A percentile compares a stretch with the other conserved stretches of the same genome.
Conservation (phyloP, 2,329 filamentous ascomycete species). For the Capronia americana region DNA sequence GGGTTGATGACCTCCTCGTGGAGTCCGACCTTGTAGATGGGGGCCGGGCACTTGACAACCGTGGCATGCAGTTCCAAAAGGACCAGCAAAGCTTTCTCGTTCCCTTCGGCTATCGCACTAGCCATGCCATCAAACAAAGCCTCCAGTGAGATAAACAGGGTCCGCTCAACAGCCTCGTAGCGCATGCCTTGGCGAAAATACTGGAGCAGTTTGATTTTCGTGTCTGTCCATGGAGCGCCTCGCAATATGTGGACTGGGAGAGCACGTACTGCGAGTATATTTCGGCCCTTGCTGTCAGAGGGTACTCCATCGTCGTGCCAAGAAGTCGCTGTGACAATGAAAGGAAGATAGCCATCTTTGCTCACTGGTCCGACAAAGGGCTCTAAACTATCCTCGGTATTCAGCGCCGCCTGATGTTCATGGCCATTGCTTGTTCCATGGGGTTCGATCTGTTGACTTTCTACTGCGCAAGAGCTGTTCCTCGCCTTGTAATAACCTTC, state of each 20-base stretch:
- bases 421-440: not conserved
- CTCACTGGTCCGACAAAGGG: not conserved
- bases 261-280: conserved; percentile 39
- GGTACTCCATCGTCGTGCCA: not conserved
- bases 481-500: conserved; percentile 25
- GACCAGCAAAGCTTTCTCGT: conserved; percentile 43
- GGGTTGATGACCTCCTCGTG: not conserved
- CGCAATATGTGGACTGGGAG: conserved; percentile 47
- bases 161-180: conserved; percentile 34
- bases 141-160: conserved; percentile 42
- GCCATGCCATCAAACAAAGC: conserved; percentile 50
- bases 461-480: not conserved
- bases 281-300: conserved; percentile 17
- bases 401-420: not conserved
- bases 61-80: conserved; percentile 50
- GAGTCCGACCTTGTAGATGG: not conserved
- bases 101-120: conserved; percentile 46
- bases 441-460: not conserved
- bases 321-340: not conserved
- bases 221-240: conserved; percentile 41
- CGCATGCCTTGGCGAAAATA: conserved; percentile 46
- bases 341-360: not conserved
- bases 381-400: conserved; percentile 5
- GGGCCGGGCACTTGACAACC: conserved; percentile 1
- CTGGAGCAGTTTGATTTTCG: conserved; percentile 46